A percentile compares a stretch with the other conserved stretches of the same genome.
Evolutionary conservation across 106 monocot genomes (phyloP).

Genomic region (Dendrobium chrysotoxum): DNA sequence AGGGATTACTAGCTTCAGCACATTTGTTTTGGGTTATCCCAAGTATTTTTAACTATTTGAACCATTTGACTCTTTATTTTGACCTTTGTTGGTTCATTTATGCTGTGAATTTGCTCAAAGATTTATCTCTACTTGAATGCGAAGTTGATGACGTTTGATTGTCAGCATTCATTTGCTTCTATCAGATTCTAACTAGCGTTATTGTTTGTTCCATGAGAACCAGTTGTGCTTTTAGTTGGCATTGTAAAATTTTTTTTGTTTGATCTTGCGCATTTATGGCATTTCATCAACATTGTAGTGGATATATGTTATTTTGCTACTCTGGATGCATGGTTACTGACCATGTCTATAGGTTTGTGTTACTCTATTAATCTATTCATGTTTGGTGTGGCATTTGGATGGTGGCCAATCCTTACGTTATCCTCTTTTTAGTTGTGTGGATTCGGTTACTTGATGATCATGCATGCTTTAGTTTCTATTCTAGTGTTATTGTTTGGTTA

Average conservation of each 20-base stretch:
- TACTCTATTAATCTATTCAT: background rate
- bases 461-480: background rate
- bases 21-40: background rate
- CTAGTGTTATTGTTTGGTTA: background rate
- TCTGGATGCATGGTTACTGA: background rate
- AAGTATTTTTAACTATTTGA: background rate
- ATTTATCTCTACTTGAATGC: background rate
- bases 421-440: background rate
- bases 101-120: background rate
- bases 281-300: background rate
- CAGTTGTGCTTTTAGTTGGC: background rate
- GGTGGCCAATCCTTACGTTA: background rate
- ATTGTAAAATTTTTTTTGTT: background rate
- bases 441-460: background rate
- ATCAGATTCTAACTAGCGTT: background rate
- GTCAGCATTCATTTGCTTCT: background rate
- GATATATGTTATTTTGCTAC: background rate
- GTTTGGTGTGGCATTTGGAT: background rate
- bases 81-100: background rate
- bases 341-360: background rate
- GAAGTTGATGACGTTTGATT: background rate
- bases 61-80: background rate
- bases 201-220: background rate
- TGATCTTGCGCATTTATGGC: background rate
- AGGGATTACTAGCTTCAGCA: background rate